Base-by-base conservation (phyloP, 371 early-diverging fungal genomes). In the Paraphysoderma sedebokerense region DNA sequence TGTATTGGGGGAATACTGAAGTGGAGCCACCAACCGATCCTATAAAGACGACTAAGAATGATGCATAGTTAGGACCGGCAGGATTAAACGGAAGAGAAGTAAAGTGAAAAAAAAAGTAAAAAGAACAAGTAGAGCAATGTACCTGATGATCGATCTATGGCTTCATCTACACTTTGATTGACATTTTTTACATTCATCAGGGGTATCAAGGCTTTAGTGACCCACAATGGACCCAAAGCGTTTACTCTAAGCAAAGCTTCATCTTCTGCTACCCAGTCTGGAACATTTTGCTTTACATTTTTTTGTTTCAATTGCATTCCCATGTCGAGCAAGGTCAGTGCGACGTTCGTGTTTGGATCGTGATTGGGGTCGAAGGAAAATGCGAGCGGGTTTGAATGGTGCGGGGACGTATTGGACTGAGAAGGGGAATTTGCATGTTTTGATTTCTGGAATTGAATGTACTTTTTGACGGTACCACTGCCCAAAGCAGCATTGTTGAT, bases 61-160 rank as follows among this genome's bases (percentile, higher is more conserved):
- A 34, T 41, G 47, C 20, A 40, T 38, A 15, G 46, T 38, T 15
- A 59, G 27, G 57, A 66, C 19, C 59, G 59, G 9, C 53, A 54
- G 50, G 60, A 66, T 38, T 55, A 62, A n/a, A 32, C 52, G 32
- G 50, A 51, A 22, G 37, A n/a, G 4, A 47, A 17, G 33, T 30
- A 40, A 24, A 35, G 19, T n/a, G 38, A 39, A 32, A 34, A 45
- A 38, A 11, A 7, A 5, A 38, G 4, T 19, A 38, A 24, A 5
- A 11, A 24, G 38, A 9, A 24, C 9, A 38, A 38, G 38, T n/a
- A n/a, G n/a, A n/a, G n/a, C n/a, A n/a, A n/a, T n/a, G n/a, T n/a
- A n/a, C n/a, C n/a, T n/a, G n/a, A n/a, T n/a, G n/a, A n/a, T n/a
- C n/a, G n/a, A n/a, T n/a, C n/a, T n/a, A n/a, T n/a, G n/a, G n/a